A percentile compares a stretch with the other conserved stretches of the same genome.
These are phyloP conservation scores for Coniochaeta sp. DNA, from an alignment of 2,329 filamentous ascomycete genomes.

Conservation along the genomic window DNA sequence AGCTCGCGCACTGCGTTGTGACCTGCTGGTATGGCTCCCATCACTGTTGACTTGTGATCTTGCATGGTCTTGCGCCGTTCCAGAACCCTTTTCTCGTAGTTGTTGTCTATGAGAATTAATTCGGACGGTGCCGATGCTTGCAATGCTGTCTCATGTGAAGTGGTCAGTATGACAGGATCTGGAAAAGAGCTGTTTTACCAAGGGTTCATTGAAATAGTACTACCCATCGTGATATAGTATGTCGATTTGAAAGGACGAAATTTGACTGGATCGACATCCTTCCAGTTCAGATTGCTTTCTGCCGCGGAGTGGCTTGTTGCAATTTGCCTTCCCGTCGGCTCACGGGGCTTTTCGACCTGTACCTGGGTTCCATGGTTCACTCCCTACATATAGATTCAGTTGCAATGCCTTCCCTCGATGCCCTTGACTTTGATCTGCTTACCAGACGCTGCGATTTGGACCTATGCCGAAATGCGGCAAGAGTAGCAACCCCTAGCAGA, in stretches of 20 bases:
- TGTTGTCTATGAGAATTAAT: constrained; percentile 43
- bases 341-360: background rate
- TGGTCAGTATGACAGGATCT: constrained; percentile 4
- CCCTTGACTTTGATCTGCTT: background rate
- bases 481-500: background rate
- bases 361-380: background rate
- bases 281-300: constrained; percentile 22
- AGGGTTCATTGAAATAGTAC: background rate
- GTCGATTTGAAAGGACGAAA: constrained; percentile 42
- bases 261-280: constrained; percentile 24
- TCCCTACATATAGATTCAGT: background rate
- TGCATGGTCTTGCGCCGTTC: constrained; percentile 29
- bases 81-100: constrained; percentile 37
- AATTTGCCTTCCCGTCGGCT: background rate
- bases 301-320: background rate
- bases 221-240: constrained; percentile 49
- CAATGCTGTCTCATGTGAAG: constrained; percentile 25
- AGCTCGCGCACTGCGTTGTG: constrained; percentile 35
- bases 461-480: background rate
- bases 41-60: constrained; percentile 28
- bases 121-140: constrained; percentile 35
- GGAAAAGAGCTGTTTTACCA: background rate
- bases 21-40: constrained; percentile 33
- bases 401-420: background rate
- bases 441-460: background rate